Evolutionary conservation across 1,284 basidiomycete species (phyloP).

Genomic region (Ustilago shanxiensis): DNA sequence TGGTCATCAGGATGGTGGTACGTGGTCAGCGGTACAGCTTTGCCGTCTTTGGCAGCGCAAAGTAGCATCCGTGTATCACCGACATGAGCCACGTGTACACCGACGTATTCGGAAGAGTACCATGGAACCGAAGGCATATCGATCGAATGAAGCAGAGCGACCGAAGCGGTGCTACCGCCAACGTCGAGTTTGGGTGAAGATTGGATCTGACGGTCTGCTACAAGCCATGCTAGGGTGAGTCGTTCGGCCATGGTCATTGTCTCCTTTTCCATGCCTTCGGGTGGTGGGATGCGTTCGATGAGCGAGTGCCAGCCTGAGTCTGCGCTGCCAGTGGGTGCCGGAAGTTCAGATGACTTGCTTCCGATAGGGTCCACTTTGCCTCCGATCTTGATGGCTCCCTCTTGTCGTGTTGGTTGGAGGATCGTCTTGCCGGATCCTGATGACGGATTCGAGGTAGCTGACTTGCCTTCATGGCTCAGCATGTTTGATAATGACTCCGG

Average conservation of each 20-base stretch:
- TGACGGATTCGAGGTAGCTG: not conserved
- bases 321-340: slow-evolving; percentile 10
- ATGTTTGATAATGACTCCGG: slow-evolving; percentile 36
- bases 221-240: slow-evolving; percentile 66
- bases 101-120: slow-evolving; percentile 68
- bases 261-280: slow-evolving; percentile 48
- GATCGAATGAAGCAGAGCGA: slow-evolving; percentile 87
- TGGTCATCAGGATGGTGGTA: slow-evolving; percentile 89
- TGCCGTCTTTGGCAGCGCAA: slow-evolving; percentile 80
- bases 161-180: slow-evolving; percentile 87
- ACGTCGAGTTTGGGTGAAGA: slow-evolving; percentile 51
- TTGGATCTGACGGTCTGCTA: slow-evolving; percentile 65
- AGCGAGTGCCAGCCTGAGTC: slow-evolving; percentile 27
- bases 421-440: slow-evolving; percentile 32
- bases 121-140: slow-evolving; percentile 75
- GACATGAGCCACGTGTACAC: slow-evolving; percentile 85
- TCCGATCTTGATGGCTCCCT: slow-evolving; percentile 43
- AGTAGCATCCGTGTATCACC: slow-evolving; percentile 86
- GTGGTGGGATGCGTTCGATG: slow-evolving; percentile 53
- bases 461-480: slow-evolving; percentile 34
- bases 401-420: slow-evolving; percentile 26
- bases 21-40: slow-evolving; percentile 77
- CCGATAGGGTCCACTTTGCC: slow-evolving; percentile 16
- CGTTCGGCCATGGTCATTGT: slow-evolving; percentile 64
- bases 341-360: not conserved